Evolutionary conservation across 306 rosid species (phyloP), one percentile per base, ranked within the genome.

Genomic region (Quillaja saponaria): DNA sequence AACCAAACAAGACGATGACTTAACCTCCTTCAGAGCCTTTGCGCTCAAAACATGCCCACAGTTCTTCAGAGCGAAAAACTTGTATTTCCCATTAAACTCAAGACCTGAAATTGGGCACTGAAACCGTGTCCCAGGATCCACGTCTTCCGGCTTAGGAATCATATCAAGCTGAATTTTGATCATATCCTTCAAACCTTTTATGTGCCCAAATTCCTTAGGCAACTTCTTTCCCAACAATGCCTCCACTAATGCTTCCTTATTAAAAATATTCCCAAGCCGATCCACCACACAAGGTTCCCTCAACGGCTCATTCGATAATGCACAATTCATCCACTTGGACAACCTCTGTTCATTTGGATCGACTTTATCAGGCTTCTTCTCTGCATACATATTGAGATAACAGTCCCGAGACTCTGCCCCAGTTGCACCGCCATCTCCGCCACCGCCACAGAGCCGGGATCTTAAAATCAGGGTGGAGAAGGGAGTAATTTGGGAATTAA

Each of bases 361-460:
- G 2, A 89, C 85, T 69, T 92, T 92, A 25, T 92, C 96, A 1
- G 95, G 99, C 69, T 92, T 92, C 79, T 87, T 90, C 45, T 51
- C 96, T 0, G 94, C 87, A 67, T 89, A 92, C 99, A 92, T 92
- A 5, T 89, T 85, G 55, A 92, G 95, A 58, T 92, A 92, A 51
- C 99, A 92, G 47, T 92, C 99, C 31, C 99, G 95, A 0, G 99
- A 92, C 79, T 92, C 96, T 0, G 99, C 99, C 0, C 99, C 94
- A 0, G 99, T 92, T 1, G 99, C 94, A 0, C 99, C 99, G 39
- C 96, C 95, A 49, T 89, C 96, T 10, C 96, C 98, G 0, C 96
- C 98, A 0, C 96, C 96, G 1, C 96, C 99, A 15, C 12, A 75
- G 39, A 80, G 57, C 28, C 99, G 82, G 18, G 70, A 8, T 4